Evolutionary conservation across 352 stramenopile species (phyloP).

Genomic region (Thraustotheca clavata): DNA sequence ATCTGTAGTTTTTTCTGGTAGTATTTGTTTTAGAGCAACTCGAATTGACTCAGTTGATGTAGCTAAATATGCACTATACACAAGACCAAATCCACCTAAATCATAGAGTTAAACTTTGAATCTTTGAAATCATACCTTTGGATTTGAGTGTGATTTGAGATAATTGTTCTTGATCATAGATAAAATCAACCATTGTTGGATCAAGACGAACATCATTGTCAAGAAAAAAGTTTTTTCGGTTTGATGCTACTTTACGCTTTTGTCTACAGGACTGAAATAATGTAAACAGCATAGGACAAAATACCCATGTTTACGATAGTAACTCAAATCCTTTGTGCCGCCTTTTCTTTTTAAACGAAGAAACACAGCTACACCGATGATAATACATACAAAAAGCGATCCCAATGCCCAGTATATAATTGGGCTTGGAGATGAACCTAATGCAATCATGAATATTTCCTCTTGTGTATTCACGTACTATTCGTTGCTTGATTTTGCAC

Average conservation of each 20-base stretch:
- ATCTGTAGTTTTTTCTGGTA: background rate
- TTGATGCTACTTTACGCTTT: background rate
- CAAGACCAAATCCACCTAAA: conserved; percentile 13
- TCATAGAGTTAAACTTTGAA: too few relatives aligned
- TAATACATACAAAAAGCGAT: background rate
- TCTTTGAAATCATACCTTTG: conserved; percentile 15
- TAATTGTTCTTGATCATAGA: conserved; percentile 14
- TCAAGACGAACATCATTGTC: conserved; percentile 19
- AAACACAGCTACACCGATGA: background rate
- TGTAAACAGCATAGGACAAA: background rate
- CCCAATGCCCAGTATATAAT: background rate
- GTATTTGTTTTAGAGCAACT: conserved; percentile 12
- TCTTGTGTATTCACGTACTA: background rate
- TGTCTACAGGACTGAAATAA: too few relatives aligned
- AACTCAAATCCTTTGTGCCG: background rate
- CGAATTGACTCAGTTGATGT: background rate
- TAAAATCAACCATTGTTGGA: background rate
- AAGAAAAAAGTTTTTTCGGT: background rate
- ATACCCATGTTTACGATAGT: background rate
- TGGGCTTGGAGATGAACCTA: background rate
- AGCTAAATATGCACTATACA: conserved; percentile 4
- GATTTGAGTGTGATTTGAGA: conserved; percentile 17
- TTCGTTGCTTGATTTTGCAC: background rate
- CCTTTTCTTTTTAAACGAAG: background rate
- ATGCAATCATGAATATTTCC: background rate